Percentiles rank a stretch among this genome's conserved stretches.
Conservation (phyloP, 805 yeast genomes). For the Wickerhamomyces chaumierensis region DNA sequence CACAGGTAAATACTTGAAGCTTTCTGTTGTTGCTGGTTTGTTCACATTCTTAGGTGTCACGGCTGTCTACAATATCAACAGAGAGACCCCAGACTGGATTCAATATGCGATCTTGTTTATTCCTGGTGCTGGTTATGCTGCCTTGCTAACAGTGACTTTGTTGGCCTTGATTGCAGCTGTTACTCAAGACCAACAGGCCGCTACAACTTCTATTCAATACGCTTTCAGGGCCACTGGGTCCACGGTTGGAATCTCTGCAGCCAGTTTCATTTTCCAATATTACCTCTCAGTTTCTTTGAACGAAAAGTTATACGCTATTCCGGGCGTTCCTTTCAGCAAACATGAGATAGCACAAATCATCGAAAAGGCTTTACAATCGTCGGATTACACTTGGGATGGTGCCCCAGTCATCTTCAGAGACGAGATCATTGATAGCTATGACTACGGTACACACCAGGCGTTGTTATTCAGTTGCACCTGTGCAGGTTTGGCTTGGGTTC, state of each 20-base stretch:
- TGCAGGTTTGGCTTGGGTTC: constrained; percentile 28
- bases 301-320: constrained; percentile 11
- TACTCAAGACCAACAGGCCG: constrained; percentile 59
- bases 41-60: constrained; percentile 36
- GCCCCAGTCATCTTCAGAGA: constrained; percentile 35
- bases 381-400: constrained; percentile 32
- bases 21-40: constrained; percentile 31
- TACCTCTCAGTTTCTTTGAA: constrained; percentile 24
- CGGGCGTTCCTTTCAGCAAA: constrained; percentile 9
- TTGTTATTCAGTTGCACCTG: constrained; percentile 32
- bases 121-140: constrained; percentile 58
- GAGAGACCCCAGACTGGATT: constrained; percentile 18
- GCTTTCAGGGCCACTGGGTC: constrained; percentile 82
- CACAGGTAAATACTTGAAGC: constrained; percentile 52
- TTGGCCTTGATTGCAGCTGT: constrained; percentile 72
- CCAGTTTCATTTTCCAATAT: constrained; percentile 55
- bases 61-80: constrained; percentile 19
- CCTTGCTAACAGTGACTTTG: constrained; percentile 58
- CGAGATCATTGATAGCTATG: constrained; percentile 33
- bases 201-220: constrained; percentile 83
- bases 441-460: constrained; percentile 37
- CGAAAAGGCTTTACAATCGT: constrained; percentile 34
- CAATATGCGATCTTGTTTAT: constrained; percentile 37
- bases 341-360: constrained; percentile 20
- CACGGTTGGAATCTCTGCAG: constrained; percentile 67